Evolutionary conservation across 2,329 filamentous ascomycete genomes (phyloP), one percentile per base, ranked within the genome.

Genomic region (Hirsutella rhossiliensis): DNA sequence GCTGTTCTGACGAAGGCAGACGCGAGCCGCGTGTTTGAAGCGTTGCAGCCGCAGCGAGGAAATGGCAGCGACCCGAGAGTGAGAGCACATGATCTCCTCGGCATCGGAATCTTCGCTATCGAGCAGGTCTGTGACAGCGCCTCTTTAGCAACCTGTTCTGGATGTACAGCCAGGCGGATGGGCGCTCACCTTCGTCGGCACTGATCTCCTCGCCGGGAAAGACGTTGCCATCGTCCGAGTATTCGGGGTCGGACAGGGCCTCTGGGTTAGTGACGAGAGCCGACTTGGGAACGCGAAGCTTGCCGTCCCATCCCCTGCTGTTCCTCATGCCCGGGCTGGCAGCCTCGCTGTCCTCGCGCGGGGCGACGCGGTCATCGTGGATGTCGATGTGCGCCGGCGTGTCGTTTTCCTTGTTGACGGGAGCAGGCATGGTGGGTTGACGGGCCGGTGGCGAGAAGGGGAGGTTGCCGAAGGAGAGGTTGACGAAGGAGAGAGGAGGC

Each of bases 1-100:
- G 52, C 78, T 76, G 62, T 98, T 98, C 62, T 98, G 90, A 41
- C 92, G 87, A 18, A 98, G 80, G 60, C 90, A 96, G 53, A 98
- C 68, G 56, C 84, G 81, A 57, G 74, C 71, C 23, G 88, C 73
- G 44, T 85, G 77, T 47, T 72, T 75, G 67, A 98, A 97, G 47
- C 92, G 80, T 48, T 89, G 84, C 40, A 98, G 75, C n/a, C 70
- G 77, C 19, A 98, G 75, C 15, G 81, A 79, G 7, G 81, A 67
- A 52, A 97, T 84, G 29, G 86, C 89, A 19, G 75, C 67, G 56
- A 98, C 76, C 51, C 89, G 85, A 44, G 84, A 84, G 62, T 97
- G 90, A n/a, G 88, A 82, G 48, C 89, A 80, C 58, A 92, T 85
- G 56, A 98, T 90, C 56, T 94, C 87, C 65, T 89, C 70, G 2